A percentile compares a stretch with the other conserved stretches of the same genome.
Evolutionary conservation across 805 yeast species (phyloP).

Genomic region (Saturnispora dispora): DNA sequence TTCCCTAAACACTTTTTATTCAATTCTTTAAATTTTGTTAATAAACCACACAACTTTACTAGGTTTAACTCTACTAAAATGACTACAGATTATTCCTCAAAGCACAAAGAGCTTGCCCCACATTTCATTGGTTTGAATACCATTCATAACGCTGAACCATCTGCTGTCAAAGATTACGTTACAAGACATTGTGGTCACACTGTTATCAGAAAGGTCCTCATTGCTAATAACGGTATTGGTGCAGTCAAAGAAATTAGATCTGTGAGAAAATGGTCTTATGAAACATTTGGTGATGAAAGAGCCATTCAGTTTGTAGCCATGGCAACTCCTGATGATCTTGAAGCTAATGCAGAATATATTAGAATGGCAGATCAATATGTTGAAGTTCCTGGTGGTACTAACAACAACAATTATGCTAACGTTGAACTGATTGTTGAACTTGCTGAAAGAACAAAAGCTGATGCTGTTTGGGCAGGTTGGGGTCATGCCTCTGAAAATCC

Average conservation of each 20-base stretch:
- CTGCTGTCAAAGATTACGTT: slow-evolving; percentile 76
- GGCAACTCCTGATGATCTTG: slow-evolving; percentile 99
- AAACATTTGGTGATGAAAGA: slow-evolving; percentile 94
- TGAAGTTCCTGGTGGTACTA: slow-evolving; percentile 98
- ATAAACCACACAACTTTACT: background rate
- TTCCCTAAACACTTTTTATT: background rate
- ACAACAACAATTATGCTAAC: slow-evolving; percentile 96
- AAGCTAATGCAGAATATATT: slow-evolving; percentile 94
- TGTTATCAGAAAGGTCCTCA: slow-evolving; percentile 76
- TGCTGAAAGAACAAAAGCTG: slow-evolving; percentile 93
- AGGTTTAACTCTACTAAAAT: slow-evolving; percentile 1
- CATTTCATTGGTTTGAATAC: slow-evolving; percentile 82
- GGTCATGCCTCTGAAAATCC: slow-evolving; percentile 99
- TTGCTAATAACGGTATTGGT: slow-evolving; percentile 98
- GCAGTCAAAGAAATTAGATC: slow-evolving; percentile 98
- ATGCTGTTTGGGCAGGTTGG: slow-evolving; percentile 99
- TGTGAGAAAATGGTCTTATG: slow-evolving; percentile 98
- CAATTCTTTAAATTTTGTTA: background rate
- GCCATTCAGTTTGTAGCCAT: slow-evolving; percentile 91
- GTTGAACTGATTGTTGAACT: slow-evolving; percentile 94
- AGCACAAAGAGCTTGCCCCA: slow-evolving; percentile 40
- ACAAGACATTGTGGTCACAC: slow-evolving; percentile 87
- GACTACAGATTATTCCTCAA: slow-evolving; percentile 10
- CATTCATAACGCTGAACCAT: slow-evolving; percentile 67
- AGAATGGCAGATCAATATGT: slow-evolving; percentile 98